These are phyloP conservation scores for Hyphodiscus sp. DNA, from an alignment of 2,329 filamentous ascomycete genomes.

Conservation along the genomic window DNA sequence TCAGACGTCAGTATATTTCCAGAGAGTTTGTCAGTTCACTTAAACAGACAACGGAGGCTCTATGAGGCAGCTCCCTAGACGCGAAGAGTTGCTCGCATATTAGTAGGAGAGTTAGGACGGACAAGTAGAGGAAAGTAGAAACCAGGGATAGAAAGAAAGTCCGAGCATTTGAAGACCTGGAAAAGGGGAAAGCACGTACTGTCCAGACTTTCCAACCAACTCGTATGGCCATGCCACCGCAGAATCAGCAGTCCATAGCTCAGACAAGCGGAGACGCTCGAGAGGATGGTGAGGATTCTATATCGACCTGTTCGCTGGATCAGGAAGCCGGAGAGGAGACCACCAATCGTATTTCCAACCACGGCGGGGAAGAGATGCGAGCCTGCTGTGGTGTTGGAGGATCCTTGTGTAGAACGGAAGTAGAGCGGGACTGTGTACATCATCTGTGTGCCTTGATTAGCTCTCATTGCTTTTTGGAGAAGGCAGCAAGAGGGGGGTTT, in stretches of 20 bases:
- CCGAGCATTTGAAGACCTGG: too few relatives aligned
- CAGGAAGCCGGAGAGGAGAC: constrained; percentile 47
- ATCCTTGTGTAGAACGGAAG: constrained; percentile 56
- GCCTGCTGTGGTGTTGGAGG: constrained; percentile 51
- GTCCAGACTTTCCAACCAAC: constrained; percentile 48
- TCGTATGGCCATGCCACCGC: constrained; percentile 54
- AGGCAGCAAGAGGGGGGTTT: constrained; percentile 21
- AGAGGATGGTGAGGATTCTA: constrained; percentile 46
- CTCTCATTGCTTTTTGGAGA: background rate
- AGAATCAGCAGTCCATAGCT: constrained; percentile 48
- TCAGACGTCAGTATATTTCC: too few relatives aligned
- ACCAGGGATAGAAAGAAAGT: too few relatives aligned
- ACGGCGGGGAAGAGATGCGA: constrained; percentile 62
- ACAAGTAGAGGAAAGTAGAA: too few relatives aligned
- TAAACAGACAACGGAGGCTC: too few relatives aligned
- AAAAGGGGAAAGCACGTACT: constrained; percentile 21
- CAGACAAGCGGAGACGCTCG: constrained; percentile 41
- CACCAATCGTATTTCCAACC: constrained; percentile 58
- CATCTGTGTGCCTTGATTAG: constrained; percentile 32
- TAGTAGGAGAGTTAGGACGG: too few relatives aligned
- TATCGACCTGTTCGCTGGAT: constrained; percentile 49
- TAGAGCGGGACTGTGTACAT: constrained; percentile 64
- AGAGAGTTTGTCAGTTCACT: too few relatives aligned
- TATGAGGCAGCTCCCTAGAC: too few relatives aligned
- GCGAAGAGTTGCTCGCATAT: too few relatives aligned